Conservation (phyloP, 2,329 filamentous ascomycete species). For the Claviceps africana region DNA sequence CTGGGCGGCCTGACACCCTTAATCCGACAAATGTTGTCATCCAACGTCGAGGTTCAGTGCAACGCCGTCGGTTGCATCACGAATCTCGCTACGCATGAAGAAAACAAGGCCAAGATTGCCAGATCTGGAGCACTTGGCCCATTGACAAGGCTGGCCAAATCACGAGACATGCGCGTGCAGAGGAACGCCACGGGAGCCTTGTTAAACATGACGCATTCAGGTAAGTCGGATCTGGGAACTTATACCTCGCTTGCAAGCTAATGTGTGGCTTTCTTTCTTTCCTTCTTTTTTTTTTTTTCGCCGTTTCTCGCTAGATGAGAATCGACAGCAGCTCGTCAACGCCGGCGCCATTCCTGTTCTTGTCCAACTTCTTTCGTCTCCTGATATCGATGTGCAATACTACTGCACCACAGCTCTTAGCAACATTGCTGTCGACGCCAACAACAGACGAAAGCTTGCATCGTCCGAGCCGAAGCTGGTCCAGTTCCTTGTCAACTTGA, state of each 20-base stretch:
- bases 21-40: slow-evolving; percentile 95
- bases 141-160: slow-evolving; percentile 83
- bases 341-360: slow-evolving; percentile 96
- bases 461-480: slow-evolving; percentile 84
- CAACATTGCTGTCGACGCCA: slow-evolving; percentile 92
- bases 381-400: slow-evolving; percentile 96
- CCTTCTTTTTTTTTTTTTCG: neutral
- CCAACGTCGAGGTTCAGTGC: slow-evolving; percentile 96
- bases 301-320: slow-evolving; percentile 66
- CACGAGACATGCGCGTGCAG: slow-evolving; percentile 96
- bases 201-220: slow-evolving; percentile 98
- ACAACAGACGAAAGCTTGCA: slow-evolving; percentile 80
- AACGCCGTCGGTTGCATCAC: slow-evolving; percentile 99
- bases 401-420: slow-evolving; percentile 97
- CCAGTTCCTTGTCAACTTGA: slow-evolving; percentile 84
- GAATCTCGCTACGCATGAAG: slow-evolving; percentile 93
- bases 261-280: neutral
- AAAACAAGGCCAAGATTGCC: slow-evolving; percentile 98
- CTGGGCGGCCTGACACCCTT: slow-evolving; percentile 80
- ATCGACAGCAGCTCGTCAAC: slow-evolving; percentile 91
- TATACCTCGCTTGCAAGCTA: neutral
- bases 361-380: slow-evolving; percentile 82
- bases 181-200: slow-evolving; percentile 92
- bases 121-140: slow-evolving; percentile 85
- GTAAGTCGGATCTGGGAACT: slow-evolving; percentile 33